These are phyloP conservation scores for Leucosporidium scottii DNA, from an alignment of 768 basidiomycete species.

Conservation along the genomic window DNA sequence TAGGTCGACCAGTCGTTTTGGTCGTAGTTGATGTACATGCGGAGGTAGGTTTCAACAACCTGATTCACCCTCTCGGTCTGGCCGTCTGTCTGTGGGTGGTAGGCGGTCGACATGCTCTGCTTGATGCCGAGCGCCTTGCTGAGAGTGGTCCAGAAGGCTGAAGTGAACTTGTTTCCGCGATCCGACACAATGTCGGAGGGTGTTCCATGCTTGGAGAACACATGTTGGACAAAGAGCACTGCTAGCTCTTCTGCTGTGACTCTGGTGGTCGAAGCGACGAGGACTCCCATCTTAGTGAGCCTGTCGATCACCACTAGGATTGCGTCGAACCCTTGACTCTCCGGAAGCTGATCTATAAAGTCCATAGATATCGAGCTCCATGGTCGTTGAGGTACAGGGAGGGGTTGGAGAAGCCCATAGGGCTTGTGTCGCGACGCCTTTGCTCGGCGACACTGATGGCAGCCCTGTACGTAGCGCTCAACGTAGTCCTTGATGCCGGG, in stretches of 20 bases:
- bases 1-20: constrained; percentile 44
- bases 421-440: constrained; percentile 44
- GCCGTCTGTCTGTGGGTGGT: constrained; percentile 48
- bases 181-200: constrained; percentile 38
- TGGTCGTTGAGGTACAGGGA: constrained; percentile 37
- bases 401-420: constrained; percentile 41
- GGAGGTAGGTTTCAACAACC: constrained; percentile 45
- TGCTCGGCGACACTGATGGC: constrained; percentile 42
- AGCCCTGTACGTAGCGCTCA: constrained; percentile 42
- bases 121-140: constrained; percentile 33
- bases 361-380: constrained; percentile 46
- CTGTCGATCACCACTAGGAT: constrained; percentile 47
- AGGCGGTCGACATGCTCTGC: constrained; percentile 44
- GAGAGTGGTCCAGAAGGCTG: constrained; percentile 5
- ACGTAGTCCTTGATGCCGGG: constrained; percentile 39
- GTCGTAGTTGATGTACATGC: constrained; percentile 40
- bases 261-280: constrained; percentile 43
- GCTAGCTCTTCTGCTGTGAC: constrained; percentile 38
- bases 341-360: constrained; percentile 36
- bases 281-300: constrained; percentile 47
- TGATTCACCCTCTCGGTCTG: constrained; percentile 48
- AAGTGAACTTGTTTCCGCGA: constrained; percentile 37
- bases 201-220: constrained; percentile 36
- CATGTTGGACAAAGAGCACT: constrained; percentile 43
- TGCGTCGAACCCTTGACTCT: constrained; percentile 42